Evolutionary conservation across 495 filamentous ascomycete genomes (phyloP), one percentile per base, ranked within the genome.

Genomic region (Tuber borchii): DNA sequence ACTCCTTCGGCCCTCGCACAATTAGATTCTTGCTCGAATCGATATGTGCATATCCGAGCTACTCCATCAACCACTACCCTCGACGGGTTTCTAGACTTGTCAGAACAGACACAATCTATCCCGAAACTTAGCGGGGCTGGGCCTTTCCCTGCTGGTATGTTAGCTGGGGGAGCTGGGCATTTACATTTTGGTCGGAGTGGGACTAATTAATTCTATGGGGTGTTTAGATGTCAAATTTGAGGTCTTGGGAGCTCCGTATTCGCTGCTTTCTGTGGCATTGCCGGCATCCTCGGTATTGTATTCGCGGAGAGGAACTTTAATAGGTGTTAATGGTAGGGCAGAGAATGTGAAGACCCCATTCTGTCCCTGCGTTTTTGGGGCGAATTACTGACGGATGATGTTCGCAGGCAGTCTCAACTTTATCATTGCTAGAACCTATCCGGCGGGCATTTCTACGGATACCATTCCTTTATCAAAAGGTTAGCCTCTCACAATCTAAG

Each of bases 231-330:
- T 95, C 31, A 90, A 90, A 73, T 99, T 99, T 83, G 93, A 97
- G 82, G 93, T 97, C 44, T 85, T 98, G 77, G 95, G 94, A 71
- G 87, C 92, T 34, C 93, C 94, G 5, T 94, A 92, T 83, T 97
- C 96, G 46, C 88, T 99, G 69, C 92, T 99, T 80, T 97, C 94
- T 37, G 93, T 97, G 75, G 91, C 91, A 12, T 88, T 99, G 48
- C 96, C 95, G 65, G 92, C 95, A 39, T 97, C 95, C 43, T 94
- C 97, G 78, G 90, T 93, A 77, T 87, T 99, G 37, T 97, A 94
- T 85, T 97, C 95, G 45, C 89, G 94, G 68, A 90, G 93, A 74
- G 95, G 95, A 45, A 97, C 94, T 2, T 85, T 99, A 68, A 93
- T 98, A 48, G 93, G 92, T 37, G 86, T 99, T 71, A 93, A 92